Conservation (phyloP, 2,329 filamentous ascomycete species). For the Hypoxylon sp. region DNA sequence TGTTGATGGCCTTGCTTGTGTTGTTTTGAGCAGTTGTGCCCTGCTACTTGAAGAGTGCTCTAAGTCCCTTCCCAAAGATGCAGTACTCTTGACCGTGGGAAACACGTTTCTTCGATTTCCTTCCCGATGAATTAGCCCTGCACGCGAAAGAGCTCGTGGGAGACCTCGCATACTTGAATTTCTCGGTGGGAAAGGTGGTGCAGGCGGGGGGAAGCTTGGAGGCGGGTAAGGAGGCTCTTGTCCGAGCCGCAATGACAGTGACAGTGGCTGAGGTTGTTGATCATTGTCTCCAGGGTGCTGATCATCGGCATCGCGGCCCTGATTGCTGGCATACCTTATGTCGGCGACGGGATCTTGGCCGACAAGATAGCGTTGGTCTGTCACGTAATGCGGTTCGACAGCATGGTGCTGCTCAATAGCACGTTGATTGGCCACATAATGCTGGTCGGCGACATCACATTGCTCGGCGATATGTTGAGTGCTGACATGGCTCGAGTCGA, state of each 20-base stretch:
- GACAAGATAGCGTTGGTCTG: too few relatives aligned
- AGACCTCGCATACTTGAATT: not conserved
- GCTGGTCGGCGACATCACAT: not conserved
- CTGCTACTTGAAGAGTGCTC: not conserved
- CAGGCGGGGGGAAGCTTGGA: conserved; percentile 12
- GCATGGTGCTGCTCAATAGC: not conserved
- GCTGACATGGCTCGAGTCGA: not conserved
- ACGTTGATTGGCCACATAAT: not conserved
- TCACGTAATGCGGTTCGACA: too few relatives aligned
- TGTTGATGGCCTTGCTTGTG: not conserved
- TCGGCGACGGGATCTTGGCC: not conserved
- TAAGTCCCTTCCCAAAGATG: not conserved
- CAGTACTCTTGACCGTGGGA: not conserved
- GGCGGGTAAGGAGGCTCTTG: conserved; percentile 15
- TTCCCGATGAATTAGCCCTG: not conserved
- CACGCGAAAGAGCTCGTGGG: not conserved
- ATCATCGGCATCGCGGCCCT: not conserved
- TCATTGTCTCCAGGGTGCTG: not conserved
- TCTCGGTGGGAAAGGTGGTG: not conserved
- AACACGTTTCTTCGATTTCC: not conserved
- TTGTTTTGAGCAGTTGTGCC: not conserved
- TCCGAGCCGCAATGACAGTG: not conserved
- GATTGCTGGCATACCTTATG: not conserved
- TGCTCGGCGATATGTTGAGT: not conserved
- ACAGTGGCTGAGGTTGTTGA: not conserved